These are phyloP conservation scores for Aeschynomene evenia DNA, from an alignment of 306 rosid species.

Conservation along the genomic window DNA sequence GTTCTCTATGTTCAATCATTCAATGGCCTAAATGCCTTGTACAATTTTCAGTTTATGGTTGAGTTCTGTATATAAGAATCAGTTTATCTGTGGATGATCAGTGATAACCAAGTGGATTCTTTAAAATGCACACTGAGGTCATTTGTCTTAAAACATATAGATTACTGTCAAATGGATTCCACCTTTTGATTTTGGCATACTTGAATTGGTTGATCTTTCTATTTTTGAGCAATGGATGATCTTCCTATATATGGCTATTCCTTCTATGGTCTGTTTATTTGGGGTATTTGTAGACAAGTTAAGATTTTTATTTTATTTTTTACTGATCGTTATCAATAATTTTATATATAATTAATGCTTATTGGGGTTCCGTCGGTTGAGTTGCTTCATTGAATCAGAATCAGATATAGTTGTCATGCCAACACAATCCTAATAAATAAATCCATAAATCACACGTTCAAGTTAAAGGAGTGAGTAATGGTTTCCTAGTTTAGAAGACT, in stretches of 20 bases:
- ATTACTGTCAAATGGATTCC: conserved; percentile 17
- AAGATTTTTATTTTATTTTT: neutral
- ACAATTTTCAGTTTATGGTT: neutral
- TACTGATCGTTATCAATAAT: neutral
- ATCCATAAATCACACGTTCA: too few relatives aligned
- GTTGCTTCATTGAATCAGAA: too few relatives aligned
- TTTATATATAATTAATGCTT: neutral
- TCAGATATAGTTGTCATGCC: too few relatives aligned
- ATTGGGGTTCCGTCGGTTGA: too few relatives aligned
- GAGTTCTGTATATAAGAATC: conserved; percentile 1
- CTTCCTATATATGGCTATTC: neutral
- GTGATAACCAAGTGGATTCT: conserved; percentile 10
- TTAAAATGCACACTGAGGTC: neutral
- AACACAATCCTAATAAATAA: too few relatives aligned
- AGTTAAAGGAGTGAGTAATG: too few relatives aligned
- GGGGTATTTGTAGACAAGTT: neutral
- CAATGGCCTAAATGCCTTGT: conserved; percentile 17
- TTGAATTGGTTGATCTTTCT: too few relatives aligned
- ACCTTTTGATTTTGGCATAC: conserved; percentile 15
- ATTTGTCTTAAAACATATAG: neutral
- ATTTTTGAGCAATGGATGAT: too few relatives aligned
- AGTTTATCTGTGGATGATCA: conserved; percentile 5
- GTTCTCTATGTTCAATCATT: conserved; percentile 11
- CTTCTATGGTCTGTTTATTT: conserved; percentile 9
- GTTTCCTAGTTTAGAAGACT: too few relatives aligned